These are phyloP conservation scores for Apiotrichum siamense DNA, from an alignment of 1,284 basidiomycete species.

Conservation along the genomic window DNA sequence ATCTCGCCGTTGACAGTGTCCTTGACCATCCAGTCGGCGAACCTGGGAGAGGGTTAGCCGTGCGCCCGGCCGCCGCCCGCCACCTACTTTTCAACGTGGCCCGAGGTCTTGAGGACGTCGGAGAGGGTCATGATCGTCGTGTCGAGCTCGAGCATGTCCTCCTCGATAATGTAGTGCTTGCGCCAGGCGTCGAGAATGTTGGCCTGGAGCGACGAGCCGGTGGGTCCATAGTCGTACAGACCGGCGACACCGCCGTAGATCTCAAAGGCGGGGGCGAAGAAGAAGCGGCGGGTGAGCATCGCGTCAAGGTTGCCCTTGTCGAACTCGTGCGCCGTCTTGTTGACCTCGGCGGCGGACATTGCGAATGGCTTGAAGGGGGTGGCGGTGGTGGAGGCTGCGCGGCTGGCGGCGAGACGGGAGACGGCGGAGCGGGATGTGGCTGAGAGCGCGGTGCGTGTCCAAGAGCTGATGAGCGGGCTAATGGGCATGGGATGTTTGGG, in stretches of 20 bases:
- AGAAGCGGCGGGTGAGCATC: conserved; percentile 86
- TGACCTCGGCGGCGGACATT: conserved; percentile 50
- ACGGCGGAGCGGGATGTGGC: neutral
- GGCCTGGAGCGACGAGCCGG: conserved; percentile 89
- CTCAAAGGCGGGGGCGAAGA: conserved; percentile 97
- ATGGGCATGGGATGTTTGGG: conserved; percentile 10
- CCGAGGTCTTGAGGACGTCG: conserved; percentile 93
- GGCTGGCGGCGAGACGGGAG: neutral
- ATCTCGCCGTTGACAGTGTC: conserved; percentile 92
- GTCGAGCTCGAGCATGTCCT: conserved; percentile 98
- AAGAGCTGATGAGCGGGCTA: conserved; percentile 5
- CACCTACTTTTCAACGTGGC: conserved; percentile 78
- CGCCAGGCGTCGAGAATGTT: conserved; percentile 98
- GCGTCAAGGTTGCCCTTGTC: conserved; percentile 83
- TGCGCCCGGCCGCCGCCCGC: neutral
- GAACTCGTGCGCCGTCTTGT: conserved; percentile 83
- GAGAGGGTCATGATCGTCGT: conserved; percentile 96
- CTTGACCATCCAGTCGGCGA: conserved; percentile 99
- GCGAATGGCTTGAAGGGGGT: neutral
- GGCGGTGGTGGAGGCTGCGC: conserved; percentile 1
- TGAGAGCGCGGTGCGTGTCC: conserved; percentile 11
- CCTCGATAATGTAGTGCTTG: conserved; percentile 96
- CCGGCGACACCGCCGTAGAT: conserved; percentile 98
- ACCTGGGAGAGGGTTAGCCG: conserved; percentile 46
- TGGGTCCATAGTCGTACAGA: conserved; percentile 91